A percentile compares a stretch with the other conserved stretches of the same genome.
Conservation (phyloP, 2,329 filamentous ascomycete genomes). For the Cercospora citrullina region DNA sequence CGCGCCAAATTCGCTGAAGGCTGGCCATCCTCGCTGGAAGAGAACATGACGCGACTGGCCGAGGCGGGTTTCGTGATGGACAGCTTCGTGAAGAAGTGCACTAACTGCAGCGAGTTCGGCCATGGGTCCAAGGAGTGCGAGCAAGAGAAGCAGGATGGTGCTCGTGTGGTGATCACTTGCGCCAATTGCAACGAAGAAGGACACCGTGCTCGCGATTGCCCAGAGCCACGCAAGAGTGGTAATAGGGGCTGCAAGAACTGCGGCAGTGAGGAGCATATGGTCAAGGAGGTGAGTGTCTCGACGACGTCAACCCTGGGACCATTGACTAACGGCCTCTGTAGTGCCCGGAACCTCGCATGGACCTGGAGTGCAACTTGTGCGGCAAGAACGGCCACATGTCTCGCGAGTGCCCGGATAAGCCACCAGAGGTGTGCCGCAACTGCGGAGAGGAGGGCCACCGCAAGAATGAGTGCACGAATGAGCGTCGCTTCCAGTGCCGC, state of each 20-base stretch:
- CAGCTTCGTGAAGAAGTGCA: constrained; percentile 52
- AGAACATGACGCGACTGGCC: constrained; percentile 54
- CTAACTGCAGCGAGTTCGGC: constrained; percentile 49
- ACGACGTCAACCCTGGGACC: background rate
- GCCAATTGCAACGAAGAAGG: constrained; percentile 51
- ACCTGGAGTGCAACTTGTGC: constrained; percentile 40
- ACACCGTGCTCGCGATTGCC: constrained; percentile 63
- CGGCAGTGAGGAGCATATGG: constrained; percentile 52
- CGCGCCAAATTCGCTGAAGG: constrained; percentile 48
- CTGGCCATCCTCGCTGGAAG: constrained; percentile 52
- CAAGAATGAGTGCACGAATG: constrained; percentile 38
- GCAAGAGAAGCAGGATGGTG: constrained; percentile 44
- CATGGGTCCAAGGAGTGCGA: constrained; percentile 51
- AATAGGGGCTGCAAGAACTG: constrained; percentile 44
- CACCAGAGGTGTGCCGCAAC: constrained; percentile 39
- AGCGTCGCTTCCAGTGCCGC: constrained; percentile 39
- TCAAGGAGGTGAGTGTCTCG: constrained; percentile 42
- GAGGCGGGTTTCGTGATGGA: constrained; percentile 55
- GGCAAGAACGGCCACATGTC: constrained; percentile 38
- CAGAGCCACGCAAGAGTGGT: constrained; percentile 56
- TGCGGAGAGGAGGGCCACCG: constrained; percentile 39
- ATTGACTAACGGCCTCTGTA: constrained; percentile 34
- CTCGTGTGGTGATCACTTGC: constrained; percentile 51
- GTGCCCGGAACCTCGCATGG: constrained; percentile 57
- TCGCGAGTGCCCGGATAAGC: constrained; percentile 36